These are phyloP conservation scores for Pyrenochaeta sp. DNA, from an alignment of 2,329 filamentous ascomycete species.

Conservation along the genomic window DNA sequence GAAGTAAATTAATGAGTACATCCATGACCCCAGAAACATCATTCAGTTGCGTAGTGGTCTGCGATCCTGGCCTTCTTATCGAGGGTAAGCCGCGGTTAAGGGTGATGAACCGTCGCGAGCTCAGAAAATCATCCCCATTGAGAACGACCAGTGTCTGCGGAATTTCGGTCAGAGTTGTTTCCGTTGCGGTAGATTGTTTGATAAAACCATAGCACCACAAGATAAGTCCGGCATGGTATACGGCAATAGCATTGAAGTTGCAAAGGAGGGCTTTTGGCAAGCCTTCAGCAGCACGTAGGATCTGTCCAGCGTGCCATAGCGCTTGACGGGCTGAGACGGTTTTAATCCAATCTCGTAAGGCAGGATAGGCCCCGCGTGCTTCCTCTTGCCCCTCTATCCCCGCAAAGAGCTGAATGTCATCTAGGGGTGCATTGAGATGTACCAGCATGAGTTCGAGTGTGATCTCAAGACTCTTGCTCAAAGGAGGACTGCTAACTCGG, in stretches of 20 bases:
- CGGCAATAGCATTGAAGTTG: slow-evolving; percentile 72
- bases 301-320: slow-evolving; percentile 73
- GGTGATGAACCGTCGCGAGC: slow-evolving; percentile 65
- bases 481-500: slow-evolving; percentile 55
- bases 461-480: slow-evolving; percentile 41
- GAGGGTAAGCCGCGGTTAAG: slow-evolving; percentile 64
- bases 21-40: slow-evolving; percentile 68
- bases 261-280: slow-evolving; percentile 65
- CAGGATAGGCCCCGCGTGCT: slow-evolving; percentile 66
- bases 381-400: slow-evolving; percentile 74
- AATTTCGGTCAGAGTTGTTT: slow-evolving; percentile 40
- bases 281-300: slow-evolving; percentile 66
- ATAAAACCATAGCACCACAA: slow-evolving; percentile 74
- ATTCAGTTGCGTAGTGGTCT: slow-evolving; percentile 52
- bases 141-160: slow-evolving; percentile 53
- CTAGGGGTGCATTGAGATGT: slow-evolving; percentile 70
- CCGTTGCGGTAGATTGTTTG: slow-evolving; percentile 40
- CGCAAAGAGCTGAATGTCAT: slow-evolving; percentile 72
- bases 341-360: slow-evolving; percentile 67
- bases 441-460: slow-evolving; percentile 65
- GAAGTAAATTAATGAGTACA: slow-evolving; percentile 65
- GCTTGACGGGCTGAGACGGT: slow-evolving; percentile 66
- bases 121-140: slow-evolving; percentile 63
- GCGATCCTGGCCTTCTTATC: slow-evolving; percentile 48
- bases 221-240: slow-evolving; percentile 73